phyloP scores from a whole-genome alignment of 192 early-diverging fungal genomes.

The Mycoemilia scoparia region DNA sequence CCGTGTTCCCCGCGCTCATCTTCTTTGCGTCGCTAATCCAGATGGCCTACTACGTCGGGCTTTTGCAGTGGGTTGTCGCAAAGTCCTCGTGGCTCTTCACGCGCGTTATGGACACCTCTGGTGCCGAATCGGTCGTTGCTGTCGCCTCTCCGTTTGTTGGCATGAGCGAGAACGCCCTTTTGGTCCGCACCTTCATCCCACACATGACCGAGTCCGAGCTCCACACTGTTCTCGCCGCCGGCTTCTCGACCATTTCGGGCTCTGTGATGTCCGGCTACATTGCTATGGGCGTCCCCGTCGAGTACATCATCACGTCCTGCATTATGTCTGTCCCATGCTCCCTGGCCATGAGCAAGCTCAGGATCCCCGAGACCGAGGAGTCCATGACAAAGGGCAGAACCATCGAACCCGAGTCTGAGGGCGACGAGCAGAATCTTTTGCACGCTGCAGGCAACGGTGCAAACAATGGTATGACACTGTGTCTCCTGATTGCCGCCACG shows the following conservation, averaged over 20 bases:
- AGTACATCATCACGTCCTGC: slow-evolving; percentile 61
- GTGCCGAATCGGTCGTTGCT: slow-evolving; percentile 68
- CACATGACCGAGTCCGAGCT: slow-evolving; percentile 73
- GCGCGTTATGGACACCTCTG: slow-evolving; percentile 51
- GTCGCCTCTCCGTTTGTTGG: slow-evolving; percentile 75
- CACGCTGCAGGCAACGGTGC: slow-evolving; percentile 73
- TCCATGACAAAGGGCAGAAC: slow-evolving; percentile 56
- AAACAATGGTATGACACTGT: slow-evolving; percentile 57
- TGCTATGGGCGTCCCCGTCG: slow-evolving; percentile 40
- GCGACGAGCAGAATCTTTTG: slow-evolving; percentile 53
- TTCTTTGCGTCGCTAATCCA: slow-evolving; percentile 79
- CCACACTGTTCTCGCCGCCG: slow-evolving; percentile 72
- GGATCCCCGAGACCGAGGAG: slow-evolving; percentile 67
- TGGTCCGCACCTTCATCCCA: slow-evolving; percentile 63
- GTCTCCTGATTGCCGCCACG: slow-evolving; percentile 52
- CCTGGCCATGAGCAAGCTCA: slow-evolving; percentile 67
- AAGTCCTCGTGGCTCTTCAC: slow-evolving; percentile 45
- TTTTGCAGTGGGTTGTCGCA: slow-evolving; percentile 60
- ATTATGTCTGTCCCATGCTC: slow-evolving; percentile 83
- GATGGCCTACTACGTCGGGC: slow-evolving; percentile 64
- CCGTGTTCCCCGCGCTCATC: slow-evolving; percentile 67
- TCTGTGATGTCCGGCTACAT: slow-evolving; percentile 62
- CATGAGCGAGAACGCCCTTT: slow-evolving; percentile 59
- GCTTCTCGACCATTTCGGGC: slow-evolving; percentile 80
- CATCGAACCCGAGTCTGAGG: slow-evolving; percentile 30